These are phyloP conservation scores for Pugionium dolabratum DNA, from an alignment of 345 rosid genomes.

Conservation along the genomic window DNA sequence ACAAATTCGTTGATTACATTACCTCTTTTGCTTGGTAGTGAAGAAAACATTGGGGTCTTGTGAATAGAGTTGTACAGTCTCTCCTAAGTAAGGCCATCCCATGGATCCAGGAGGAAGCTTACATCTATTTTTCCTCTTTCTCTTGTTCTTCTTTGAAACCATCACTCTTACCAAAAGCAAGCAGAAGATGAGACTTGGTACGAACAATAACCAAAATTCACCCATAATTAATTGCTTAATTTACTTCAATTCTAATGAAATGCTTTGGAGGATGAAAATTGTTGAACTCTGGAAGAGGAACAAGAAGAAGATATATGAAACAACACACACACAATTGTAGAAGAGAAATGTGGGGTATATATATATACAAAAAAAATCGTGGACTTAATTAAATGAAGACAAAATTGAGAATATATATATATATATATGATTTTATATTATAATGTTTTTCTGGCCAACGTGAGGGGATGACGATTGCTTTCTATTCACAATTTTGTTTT, in stretches of 20 bases:
- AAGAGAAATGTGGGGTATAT: constrained; percentile 38
- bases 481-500: constrained; percentile 34
- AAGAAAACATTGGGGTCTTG: constrained; percentile 78
- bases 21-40: constrained; percentile 63
- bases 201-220: constrained; percentile 23
- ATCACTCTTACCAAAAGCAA: constrained; percentile 30
- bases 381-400: constrained; percentile 15
- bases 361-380: constrained; percentile 19
- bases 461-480: constrained; percentile 25
- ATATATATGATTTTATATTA: constrained; percentile 7
- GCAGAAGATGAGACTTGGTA: constrained; percentile 29
- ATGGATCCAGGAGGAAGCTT: constrained; percentile 88
- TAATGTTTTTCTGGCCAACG: constrained; percentile 23
- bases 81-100: constrained; percentile 88
- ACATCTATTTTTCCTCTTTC: constrained; percentile 30
- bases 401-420: constrained; percentile 21
- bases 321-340: constrained; percentile 11
- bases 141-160: constrained; percentile 34
- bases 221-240: constrained; percentile 17
- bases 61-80: constrained; percentile 80
- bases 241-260: not conserved
- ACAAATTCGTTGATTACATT: constrained; percentile 1
- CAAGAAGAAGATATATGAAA: constrained; percentile 17
- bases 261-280: constrained; percentile 3
- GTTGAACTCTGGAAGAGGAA: constrained; percentile 4